Evolutionary conservation across 257 asterid genomes (phyloP).

Genomic region (Nicotiana paniculata): DNA sequence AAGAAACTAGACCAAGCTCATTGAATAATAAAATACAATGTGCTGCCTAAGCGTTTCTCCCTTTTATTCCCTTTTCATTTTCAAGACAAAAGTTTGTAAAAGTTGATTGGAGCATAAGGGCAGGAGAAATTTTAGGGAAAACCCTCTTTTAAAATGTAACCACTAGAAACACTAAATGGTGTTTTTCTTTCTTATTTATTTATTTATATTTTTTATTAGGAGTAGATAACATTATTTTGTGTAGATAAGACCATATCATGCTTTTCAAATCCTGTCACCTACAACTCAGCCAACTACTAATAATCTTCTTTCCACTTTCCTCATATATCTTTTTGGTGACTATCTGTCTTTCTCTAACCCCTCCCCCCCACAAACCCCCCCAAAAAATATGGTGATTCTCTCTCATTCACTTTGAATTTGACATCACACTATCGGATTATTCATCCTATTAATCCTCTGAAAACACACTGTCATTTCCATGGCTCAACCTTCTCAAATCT

Average conservation of each 20-base stretch:
- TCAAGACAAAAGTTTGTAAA: background rate
- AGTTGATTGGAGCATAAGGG: background rate
- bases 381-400: background rate
- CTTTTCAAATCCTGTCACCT: background rate
- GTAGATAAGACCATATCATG: background rate
- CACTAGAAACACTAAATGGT: background rate
- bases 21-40: background rate
- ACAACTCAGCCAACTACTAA: background rate
- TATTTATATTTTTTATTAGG: background rate
- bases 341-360: background rate
- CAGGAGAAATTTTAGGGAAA: background rate
- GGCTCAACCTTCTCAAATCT: background rate
- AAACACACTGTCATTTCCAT: background rate
- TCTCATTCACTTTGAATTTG: background rate
- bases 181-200: background rate
- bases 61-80: background rate
- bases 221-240: background rate
- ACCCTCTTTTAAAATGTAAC: background rate
- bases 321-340: background rate
- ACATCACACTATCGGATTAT: background rate
- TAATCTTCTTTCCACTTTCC: background rate
- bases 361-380: too few species aligned
- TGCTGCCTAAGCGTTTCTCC: background rate
- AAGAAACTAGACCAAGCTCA: slow-evolving; percentile 1
- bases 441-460: background rate